Evolutionary conservation across 108 stramenopile species (phyloP), one percentile per base, ranked within the genome.

Genomic region (Thalassiosira profunda): DNA sequence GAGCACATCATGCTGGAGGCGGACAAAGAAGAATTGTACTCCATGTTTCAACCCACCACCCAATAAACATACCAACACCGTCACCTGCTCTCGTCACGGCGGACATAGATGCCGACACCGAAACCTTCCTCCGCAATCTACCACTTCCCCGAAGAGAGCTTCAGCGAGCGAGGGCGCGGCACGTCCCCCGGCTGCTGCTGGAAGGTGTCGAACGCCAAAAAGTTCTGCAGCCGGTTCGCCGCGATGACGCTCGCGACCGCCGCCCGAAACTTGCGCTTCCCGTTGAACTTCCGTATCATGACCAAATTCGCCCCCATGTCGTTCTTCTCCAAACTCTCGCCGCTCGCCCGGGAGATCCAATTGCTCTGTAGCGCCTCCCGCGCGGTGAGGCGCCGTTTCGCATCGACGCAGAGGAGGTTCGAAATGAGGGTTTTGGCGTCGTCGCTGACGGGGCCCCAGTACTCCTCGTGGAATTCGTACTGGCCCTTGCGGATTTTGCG

Each of bases 361-460:
- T 86, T 71, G 49, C 91, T 87, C 28, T 81, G 42, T 24, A 98
- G 64, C 0, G 91, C 94, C 10, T 91, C 68, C 20, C 72, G 36
- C 7, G 94, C 94, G 20, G 74, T 72, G 25, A 92, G 63, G 14
- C 97, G 56, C 34, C 79, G 62, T 17, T 67, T 52, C 4, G 90
- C 72, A 57, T 96, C 72, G 9, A 92, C 87, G 4, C 72, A 79
- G 2, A 98, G 70, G 18, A 96, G 73, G 24, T 66, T 78, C 30
- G 67, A 62, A 61, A 98, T 95, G 30, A 98, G 74, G 62, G 85
- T 86, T 73, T 95, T 94, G 41, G 94, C 95, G 45, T 96, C 97
- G 5, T 58, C 65, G 4, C 89, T 87, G 3, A 98, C 80, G 15
- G 83, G 65, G 18, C 78, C 78, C 94, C 94, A 98, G 71, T 92